These are phyloP conservation scores for Ustilago trichophora DNA, from an alignment of 1,284 basidiomycete species.

Conservation along the genomic window DNA sequence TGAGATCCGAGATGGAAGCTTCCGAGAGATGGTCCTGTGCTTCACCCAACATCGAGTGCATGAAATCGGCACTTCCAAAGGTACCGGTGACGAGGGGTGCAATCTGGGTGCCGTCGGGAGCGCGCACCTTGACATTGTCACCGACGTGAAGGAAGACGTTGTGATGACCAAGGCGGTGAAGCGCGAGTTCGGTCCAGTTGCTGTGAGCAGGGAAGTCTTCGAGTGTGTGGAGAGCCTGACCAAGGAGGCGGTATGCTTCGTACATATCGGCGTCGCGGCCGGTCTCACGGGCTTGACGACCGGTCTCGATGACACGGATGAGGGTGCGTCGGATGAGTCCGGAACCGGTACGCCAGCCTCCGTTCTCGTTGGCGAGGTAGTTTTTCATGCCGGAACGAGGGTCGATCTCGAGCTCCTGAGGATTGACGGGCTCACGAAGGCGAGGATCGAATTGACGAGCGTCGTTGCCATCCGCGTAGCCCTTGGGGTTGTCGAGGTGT, in stretches of 20 bases:
- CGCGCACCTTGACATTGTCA: conserved; percentile 77
- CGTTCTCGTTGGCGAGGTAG: conserved; percentile 85
- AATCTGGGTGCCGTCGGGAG: conserved; percentile 79
- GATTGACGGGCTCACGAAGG: conserved; percentile 79
- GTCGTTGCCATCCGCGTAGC: conserved; percentile 78
- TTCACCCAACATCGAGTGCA: conserved; percentile 69
- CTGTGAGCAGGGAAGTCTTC: conserved; percentile 88
- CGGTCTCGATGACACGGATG: conserved; percentile 75
- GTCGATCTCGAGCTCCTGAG: conserved; percentile 85
- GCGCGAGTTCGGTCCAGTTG: conserved; percentile 69
- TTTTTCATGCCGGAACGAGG: conserved; percentile 91
- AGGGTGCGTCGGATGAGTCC: conserved; percentile 81
- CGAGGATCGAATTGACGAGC: conserved; percentile 78
- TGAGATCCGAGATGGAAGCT: conserved; percentile 88
- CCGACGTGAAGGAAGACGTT: conserved; percentile 91
- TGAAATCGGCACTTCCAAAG: conserved; percentile 85
- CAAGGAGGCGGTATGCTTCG: conserved; percentile 70
- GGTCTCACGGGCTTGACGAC: conserved; percentile 71
- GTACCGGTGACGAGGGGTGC: conserved; percentile 87
- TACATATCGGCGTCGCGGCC: conserved; percentile 74
- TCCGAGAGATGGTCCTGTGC: conserved; percentile 72
- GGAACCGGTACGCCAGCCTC: conserved; percentile 84
- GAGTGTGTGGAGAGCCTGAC: conserved; percentile 75
- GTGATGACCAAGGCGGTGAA: conserved; percentile 77
- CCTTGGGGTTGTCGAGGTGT: conserved; percentile 74